Base-by-base conservation (phyloP, 139 green algal species). In the Astrephomene gubernaculifera region DNA sequence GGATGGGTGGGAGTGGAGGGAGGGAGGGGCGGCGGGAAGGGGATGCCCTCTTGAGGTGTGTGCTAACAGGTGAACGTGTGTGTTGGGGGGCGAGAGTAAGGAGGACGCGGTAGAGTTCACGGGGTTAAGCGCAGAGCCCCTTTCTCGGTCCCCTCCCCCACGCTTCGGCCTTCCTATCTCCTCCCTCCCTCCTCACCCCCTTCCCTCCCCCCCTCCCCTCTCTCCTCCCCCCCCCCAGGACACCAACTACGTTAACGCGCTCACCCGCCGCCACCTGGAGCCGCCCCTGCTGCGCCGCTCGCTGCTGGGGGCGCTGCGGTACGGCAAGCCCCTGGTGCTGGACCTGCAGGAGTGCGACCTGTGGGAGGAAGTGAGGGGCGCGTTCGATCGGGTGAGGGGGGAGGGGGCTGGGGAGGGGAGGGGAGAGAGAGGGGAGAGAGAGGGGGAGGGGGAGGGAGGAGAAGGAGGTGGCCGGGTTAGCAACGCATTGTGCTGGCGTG, bases 181-280 rank as follows among this genome's bases (percentile, higher is more conserved):
- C 45, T 4, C 7, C 43, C 17, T 19, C n/a, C 39, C 14, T 9
- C 71, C 39, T 21, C 71, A n/a, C n/a, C n/a, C n/a, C n/a, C n/a
- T n/a, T n/a, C n/a, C n/a, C n/a, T n/a, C n/a, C n/a, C 8, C 21
- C 35, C 12, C 17, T 17, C 31, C 14, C 19, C 36, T 64, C 25
- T 39, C 12, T 67, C 45, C 49, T 67, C 8, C 53, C 67, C 64
- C 61, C 5, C 79, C 69, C 27, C 89, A 91, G 87, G 91, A 94
- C 87, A 92, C 90, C 31, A 94, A 94, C 63, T 94, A 93, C 82
- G 80, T 92, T 53, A 92, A 91, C 61, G 87, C 84, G 4, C 87
- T 93, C 27, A 89, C 65, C 39, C 27, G 29, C 19, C 54, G 72
- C 25, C 54, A 91, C 79, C 85, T 92, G 75, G 91, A 92, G 49